phyloP scores from a whole-genome alignment of 1,284 basidiomycete species.

The Fomitopsis pinicola region DNA sequence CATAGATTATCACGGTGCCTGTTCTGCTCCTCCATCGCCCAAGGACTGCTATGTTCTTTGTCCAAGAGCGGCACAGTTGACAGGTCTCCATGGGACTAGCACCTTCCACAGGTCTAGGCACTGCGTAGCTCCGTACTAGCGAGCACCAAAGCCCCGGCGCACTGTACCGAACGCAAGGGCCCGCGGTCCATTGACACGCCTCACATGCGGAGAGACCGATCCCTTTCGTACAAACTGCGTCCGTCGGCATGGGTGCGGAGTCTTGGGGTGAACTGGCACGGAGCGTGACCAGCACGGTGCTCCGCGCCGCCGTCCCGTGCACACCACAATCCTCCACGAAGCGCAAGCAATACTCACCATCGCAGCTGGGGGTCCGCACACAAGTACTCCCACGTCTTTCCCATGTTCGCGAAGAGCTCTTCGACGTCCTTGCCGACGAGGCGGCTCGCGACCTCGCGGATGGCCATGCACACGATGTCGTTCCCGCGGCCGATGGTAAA shows the following conservation, averaged over 20 bases:
- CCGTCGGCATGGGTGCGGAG: background rate
- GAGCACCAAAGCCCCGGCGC: too few relatives aligned
- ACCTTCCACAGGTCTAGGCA: too few relatives aligned
- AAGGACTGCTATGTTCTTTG: too few relatives aligned
- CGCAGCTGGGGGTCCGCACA: conserved; percentile 85
- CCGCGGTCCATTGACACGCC: too few relatives aligned
- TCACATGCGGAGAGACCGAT: too few relatives aligned
- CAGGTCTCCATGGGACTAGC: too few relatives aligned
- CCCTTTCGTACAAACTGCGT: too few relatives aligned
- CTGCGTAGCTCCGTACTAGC: too few relatives aligned
- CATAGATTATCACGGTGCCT: too few relatives aligned
- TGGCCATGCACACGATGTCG: conserved; percentile 86
- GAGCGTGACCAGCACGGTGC: background rate
- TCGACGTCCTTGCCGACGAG: conserved; percentile 85
- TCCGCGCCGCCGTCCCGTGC: background rate
- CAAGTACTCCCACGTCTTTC: conserved; percentile 75
- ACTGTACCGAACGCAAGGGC: too few relatives aligned
- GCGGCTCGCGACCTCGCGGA: conserved; percentile 72
- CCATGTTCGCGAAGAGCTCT: conserved; percentile 86
- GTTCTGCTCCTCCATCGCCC: too few relatives aligned
- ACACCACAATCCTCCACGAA: background rate
- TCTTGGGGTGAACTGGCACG: background rate
- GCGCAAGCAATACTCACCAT: conserved; percentile 51
- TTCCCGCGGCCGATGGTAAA: conserved; percentile 97
- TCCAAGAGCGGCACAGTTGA: too few relatives aligned